Evolutionary conservation across 2,329 filamentous ascomycete species (phyloP), one percentile per base, ranked within the genome.

Genomic region (Taxawa tesnikishii): DNA sequence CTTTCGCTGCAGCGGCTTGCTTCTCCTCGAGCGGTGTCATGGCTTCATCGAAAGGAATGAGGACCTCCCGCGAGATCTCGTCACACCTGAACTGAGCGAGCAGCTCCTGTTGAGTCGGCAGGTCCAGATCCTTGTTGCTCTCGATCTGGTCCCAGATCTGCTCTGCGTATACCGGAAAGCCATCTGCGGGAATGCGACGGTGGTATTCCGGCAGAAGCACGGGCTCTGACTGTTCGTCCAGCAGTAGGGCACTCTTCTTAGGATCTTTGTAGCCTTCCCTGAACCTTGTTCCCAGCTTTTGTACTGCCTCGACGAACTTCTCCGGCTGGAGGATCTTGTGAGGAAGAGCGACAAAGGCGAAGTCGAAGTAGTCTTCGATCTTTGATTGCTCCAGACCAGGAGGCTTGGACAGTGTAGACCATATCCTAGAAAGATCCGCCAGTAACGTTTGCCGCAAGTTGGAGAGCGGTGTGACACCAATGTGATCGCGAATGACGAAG

Each of bases 101-200:
- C 28, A 98, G 69, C 55, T 98, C 90, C 59, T 98, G 90, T 54
- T 98, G 90, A 0, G 90, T 96, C 3, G 90, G 90, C 37, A 98
- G 60, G 58, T 98, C 90, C 33, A 98, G 68, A 50, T 98, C 90
- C 59, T 98, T 98, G 68, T 98, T 98, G 65, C 88, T 82, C 47
- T 94, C 87, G 51, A 98, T 98, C 59, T 96, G 88, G 49, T 96
- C 87, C 90, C 90, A 98, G 27, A 98, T 75, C 25, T 87, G 84
- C 53, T 90, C 77, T 1, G 90, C 87, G 48, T 98, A 98, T 38
- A 85, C 70, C 0, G 88, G 83, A 52, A 96, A 90, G n/a, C 90
- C 90, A 55, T 98, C 90, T 7, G 90, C 90, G 8, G 90, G 90
- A 41, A 98, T 98, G 36, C 90, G 73, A 39, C 90, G 73, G 60